Conservation (phyloP, 1,139 yeast species). For the Saccharomyces uvarum region DNA sequence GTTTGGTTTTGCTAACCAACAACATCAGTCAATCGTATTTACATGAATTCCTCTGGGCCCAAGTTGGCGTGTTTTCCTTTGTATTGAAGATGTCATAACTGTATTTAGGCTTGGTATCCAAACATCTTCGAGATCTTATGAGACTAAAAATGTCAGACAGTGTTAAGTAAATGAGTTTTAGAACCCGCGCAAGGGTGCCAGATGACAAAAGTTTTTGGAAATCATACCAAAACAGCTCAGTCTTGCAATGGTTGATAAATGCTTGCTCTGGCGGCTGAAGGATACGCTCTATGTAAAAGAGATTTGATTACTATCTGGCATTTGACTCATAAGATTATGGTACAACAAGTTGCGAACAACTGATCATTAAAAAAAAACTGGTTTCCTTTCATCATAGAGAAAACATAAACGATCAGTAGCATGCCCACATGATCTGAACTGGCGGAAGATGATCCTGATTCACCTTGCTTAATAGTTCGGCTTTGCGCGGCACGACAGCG, state of each 20-base stretch:
- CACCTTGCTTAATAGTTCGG: neutral
- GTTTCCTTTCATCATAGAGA: neutral
- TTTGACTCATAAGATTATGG: neutral
- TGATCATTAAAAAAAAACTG: neutral
- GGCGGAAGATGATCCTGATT: neutral
- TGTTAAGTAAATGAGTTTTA: neutral
- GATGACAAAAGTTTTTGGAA: neutral
- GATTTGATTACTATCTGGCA: neutral
- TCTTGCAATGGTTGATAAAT: neutral
- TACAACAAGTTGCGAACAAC: neutral
- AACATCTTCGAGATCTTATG: neutral
- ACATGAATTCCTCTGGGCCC: neutral
- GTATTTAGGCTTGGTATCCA: neutral
- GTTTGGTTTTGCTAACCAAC: neutral
- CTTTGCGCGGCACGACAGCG: neutral
- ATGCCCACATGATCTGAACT: neutral
- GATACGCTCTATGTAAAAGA: neutral
- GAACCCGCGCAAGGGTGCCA: neutral
- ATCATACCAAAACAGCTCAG: neutral
- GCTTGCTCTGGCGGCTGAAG: neutral
- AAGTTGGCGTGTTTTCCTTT: neutral
- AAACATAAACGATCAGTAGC: neutral
- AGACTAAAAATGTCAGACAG: slow-evolving; percentile 4
- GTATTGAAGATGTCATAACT: neutral
- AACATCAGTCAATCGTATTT: neutral